These are phyloP conservation scores for Tricharina praecox DNA, from an alignment of 495 filamentous ascomycete species.

Conservation along the genomic window DNA sequence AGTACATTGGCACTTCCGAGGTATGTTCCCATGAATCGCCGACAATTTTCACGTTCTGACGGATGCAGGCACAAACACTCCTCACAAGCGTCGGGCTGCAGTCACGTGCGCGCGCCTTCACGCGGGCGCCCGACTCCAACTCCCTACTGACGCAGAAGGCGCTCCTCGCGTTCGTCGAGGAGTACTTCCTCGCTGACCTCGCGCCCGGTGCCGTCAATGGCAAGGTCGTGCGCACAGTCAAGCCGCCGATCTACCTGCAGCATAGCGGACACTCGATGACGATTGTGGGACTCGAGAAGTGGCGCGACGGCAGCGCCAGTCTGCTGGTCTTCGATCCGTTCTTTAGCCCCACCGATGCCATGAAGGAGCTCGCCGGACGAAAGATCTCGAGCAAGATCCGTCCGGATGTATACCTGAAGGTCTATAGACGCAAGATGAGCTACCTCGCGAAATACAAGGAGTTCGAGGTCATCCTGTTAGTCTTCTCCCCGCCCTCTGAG, in stretches of 20 bases:
- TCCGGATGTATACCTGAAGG: slow-evolving; percentile 43
- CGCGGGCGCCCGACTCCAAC: slow-evolving; percentile 15
- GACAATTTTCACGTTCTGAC: too few relatives aligned
- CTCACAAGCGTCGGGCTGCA: slow-evolving; percentile 48
- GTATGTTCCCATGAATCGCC: too few relatives aligned
- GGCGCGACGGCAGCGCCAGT: slow-evolving; percentile 45
- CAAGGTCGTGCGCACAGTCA: slow-evolving; percentile 48
- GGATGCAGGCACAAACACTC: slow-evolving; percentile 56
- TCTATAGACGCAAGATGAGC: slow-evolving; percentile 48
- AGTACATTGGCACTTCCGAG: slow-evolving; percentile 92
- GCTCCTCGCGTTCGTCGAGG: slow-evolving; percentile 51
- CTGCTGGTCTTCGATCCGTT: slow-evolving; percentile 82
- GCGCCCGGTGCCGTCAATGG: slow-evolving; percentile 14
- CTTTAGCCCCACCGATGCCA: slow-evolving; percentile 50
- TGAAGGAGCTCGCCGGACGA: slow-evolving; percentile 39
- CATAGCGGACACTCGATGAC: slow-evolving; percentile 82
- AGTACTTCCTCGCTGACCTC: slow-evolving; percentile 38
- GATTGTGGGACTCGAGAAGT: slow-evolving; percentile 68
- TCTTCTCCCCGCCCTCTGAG: slow-evolving; percentile 7
- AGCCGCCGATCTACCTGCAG: slow-evolving; percentile 84
- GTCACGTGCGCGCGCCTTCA: slow-evolving; percentile 21
- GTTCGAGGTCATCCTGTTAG: slow-evolving; percentile 67
- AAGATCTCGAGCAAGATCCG: slow-evolving; percentile 30
- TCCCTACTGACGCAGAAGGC: slow-evolving; percentile 34
- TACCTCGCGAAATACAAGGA: slow-evolving; percentile 53